phyloP scores from a whole-genome alignment of 1,284 basidiomycete species.

The Ceratobasidium papillatum region DNA sequence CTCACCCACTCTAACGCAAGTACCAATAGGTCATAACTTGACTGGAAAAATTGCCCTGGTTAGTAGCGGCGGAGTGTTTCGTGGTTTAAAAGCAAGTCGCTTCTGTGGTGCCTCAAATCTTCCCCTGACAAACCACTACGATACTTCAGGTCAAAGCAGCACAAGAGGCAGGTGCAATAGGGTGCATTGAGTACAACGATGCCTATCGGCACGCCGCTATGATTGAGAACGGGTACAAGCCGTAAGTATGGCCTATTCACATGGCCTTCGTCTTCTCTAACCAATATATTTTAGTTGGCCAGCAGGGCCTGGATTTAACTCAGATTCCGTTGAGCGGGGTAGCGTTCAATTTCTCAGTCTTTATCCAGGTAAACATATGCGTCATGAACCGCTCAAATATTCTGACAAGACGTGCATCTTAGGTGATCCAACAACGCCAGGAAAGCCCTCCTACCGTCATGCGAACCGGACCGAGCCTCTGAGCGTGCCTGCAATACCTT shows the following conservation, averaged over 20 bases:
- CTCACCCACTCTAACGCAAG: neutral
- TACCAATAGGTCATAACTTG: constrained; percentile 63
- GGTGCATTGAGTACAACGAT: constrained; percentile 80
- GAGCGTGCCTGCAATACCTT: constrained; percentile 85
- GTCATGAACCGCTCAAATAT: neutral
- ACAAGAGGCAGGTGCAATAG: constrained; percentile 75
- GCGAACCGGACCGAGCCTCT: constrained; percentile 71
- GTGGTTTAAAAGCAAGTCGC: constrained; percentile 71
- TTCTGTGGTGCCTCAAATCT: neutral
- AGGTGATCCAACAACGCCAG: constrained; percentile 87
- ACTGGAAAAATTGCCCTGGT: constrained; percentile 84
- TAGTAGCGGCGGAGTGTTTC: constrained; percentile 82
- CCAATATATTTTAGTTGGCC: constrained; percentile 62
- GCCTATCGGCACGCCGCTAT: constrained; percentile 88
- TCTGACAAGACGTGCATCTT: constrained; percentile 30
- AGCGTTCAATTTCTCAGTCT: constrained; percentile 82
- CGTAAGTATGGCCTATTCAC: constrained; percentile 52
- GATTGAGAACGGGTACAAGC: constrained; percentile 75
- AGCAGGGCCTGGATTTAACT: constrained; percentile 86
- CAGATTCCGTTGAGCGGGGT: constrained; percentile 85
- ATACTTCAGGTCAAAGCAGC: constrained; percentile 73
- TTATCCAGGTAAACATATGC: constrained; percentile 66
- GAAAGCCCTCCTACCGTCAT: constrained; percentile 86
- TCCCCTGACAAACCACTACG: no score
- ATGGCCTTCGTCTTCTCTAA: neutral